Evolutionary conservation across 805 yeast genomes (phyloP).

Genomic region (Ogataea kodamae): DNA sequence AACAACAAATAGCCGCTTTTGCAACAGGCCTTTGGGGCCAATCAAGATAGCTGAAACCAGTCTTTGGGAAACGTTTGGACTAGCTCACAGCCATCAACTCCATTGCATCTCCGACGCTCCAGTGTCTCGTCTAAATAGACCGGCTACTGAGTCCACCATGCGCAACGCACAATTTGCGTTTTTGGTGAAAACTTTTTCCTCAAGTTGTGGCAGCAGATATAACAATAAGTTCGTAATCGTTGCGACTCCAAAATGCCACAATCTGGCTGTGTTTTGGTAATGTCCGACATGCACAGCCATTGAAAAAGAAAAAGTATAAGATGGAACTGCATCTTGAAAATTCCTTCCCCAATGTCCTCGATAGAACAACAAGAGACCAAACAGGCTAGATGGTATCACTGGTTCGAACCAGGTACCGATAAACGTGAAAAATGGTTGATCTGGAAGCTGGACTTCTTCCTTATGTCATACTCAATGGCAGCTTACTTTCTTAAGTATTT

Average conservation of each 20-base stretch:
- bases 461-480: slow-evolving; percentile 36
- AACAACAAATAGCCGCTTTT: slow-evolving; percentile 39
- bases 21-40: slow-evolving; percentile 50
- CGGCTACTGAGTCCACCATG: no score
- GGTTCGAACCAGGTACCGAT: slow-evolving; percentile 17
- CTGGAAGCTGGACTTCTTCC: slow-evolving; percentile 24
- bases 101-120: slow-evolving; percentile 37
- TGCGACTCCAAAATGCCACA: no score
- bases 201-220: no score
- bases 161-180: no score
- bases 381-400: slow-evolving; percentile 13
- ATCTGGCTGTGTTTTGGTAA: slow-evolving; percentile 6
- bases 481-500: slow-evolving; percentile 42
- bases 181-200: no score
- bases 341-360: slow-evolving; percentile 6
- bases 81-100: slow-evolving; percentile 27
- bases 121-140: no score
- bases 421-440: slow-evolving; percentile 12
- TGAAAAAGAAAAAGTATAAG: slow-evolving; percentile 4
- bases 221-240: no score
- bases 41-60: slow-evolving; percentile 73
- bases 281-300: slow-evolving; percentile 4
- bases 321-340: background rate
- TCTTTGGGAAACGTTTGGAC: slow-evolving; percentile 89
- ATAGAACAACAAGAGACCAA: background rate